Percentiles rank a stretch among this genome's conserved stretches.
These are phyloP conservation scores for Ampelocalamus luodianensis DNA, from an alignment of 176 grass and related monocot species.

Conservation along the genomic window DNA sequence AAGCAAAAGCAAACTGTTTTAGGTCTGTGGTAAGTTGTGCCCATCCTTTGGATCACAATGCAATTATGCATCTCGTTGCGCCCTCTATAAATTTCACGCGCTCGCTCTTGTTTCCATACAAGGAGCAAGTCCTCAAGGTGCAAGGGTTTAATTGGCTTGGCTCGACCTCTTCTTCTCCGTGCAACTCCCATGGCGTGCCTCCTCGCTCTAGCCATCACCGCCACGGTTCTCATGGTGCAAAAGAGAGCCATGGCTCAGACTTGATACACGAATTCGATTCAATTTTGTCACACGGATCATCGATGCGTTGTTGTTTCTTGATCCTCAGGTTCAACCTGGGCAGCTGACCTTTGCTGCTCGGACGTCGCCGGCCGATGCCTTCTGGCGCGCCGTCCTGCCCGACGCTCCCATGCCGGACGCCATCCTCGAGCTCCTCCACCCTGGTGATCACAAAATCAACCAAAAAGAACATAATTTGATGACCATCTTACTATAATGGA, in stretches of 20 bases:
- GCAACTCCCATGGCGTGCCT: constrained; percentile 34
- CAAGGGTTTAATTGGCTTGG: not conserved
- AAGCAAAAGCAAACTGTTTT: too few species aligned
- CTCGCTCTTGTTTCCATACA: not conserved
- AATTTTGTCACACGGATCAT: not conserved
- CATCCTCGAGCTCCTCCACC: constrained; percentile 47
- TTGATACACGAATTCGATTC: not conserved
- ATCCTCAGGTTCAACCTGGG: not conserved
- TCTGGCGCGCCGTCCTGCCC: constrained; percentile 45
- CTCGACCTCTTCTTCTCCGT: not conserved
- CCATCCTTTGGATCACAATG: too few species aligned
- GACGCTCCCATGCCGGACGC: constrained; percentile 39
- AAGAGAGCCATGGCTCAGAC: not conserved
- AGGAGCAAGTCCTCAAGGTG: not conserved
- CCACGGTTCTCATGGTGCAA: constrained; percentile 39
- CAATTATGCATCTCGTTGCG: not conserved
- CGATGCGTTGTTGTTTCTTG: not conserved
- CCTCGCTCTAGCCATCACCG: constrained; percentile 28
- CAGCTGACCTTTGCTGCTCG: constrained; percentile 6
- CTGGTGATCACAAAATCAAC: not conserved
- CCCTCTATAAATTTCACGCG: constrained; percentile 22
- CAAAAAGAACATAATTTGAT: fast-evolving
- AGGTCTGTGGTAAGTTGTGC: too few species aligned
- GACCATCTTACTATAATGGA: not conserved
- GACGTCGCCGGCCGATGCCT: constrained; percentile 31